A percentile compares a stretch with the other conserved stretches of the same genome.
Evolutionary conservation across 768 basidiomycete species (phyloP).

Genomic region (Candolleomyces aberdarensis): DNA sequence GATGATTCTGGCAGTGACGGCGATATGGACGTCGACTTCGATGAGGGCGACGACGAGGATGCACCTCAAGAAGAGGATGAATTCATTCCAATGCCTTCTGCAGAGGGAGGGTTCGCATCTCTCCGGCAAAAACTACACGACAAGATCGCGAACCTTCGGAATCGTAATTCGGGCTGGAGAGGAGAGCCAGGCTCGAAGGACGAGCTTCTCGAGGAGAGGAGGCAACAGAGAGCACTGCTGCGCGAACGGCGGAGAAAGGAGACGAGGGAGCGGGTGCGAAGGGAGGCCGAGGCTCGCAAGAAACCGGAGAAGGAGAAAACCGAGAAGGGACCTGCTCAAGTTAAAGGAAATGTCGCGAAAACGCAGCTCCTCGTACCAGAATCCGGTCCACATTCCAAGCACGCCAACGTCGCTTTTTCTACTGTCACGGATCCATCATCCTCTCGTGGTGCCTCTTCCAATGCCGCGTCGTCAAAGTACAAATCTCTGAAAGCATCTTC

Average conservation of each 20-base stretch:
- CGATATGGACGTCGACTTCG: constrained; percentile 38
- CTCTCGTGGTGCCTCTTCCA: neutral
- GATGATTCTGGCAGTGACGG: constrained; percentile 24
- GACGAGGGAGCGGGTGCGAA: constrained; percentile 77
- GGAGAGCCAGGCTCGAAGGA: constrained; percentile 65
- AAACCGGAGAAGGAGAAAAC: constrained; percentile 46
- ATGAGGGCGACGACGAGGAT: constrained; percentile 31
- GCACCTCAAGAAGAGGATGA: constrained; percentile 19
- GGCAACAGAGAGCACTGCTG: constrained; percentile 74
- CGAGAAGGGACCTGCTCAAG: constrained; percentile 40
- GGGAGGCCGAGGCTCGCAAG: constrained; percentile 58
- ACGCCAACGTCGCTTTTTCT: constrained; percentile 71
- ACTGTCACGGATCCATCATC: constrained; percentile 47
- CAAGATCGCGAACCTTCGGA: constrained; percentile 66
- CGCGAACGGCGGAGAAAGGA: constrained; percentile 83
- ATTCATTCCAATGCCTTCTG: constrained; percentile 59
- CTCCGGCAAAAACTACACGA: constrained; percentile 75
- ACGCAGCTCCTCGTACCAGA: constrained; percentile 74
- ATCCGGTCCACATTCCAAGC: constrained; percentile 20
- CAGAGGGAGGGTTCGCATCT: constrained; percentile 54
- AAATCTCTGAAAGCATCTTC: constrained; percentile 68
- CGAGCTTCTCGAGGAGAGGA: constrained; percentile 76
- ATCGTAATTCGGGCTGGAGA: constrained; percentile 9
- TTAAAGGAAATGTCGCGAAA: constrained; percentile 51
- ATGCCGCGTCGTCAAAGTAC: constrained; percentile 17